Evolutionary conservation across 1,139 yeast genomes (phyloP).

Genomic region (Kluyveromyces sp.): DNA sequence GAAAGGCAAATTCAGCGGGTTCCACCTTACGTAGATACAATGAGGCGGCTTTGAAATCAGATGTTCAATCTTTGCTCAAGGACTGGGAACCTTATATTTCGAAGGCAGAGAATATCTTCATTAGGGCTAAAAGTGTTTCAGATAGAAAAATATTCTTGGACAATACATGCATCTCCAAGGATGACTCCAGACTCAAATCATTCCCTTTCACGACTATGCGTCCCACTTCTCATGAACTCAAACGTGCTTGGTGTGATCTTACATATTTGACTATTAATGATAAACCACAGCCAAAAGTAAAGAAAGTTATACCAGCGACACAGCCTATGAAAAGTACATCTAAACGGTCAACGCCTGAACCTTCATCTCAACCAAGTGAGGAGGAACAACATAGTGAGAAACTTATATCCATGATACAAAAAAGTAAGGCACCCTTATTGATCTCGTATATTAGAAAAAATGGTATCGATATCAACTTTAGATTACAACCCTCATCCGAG

Average conservation of each 20-base stretch:
- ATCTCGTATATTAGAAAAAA: slow-evolving; percentile 55
- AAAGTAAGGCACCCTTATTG: slow-evolving; percentile 72
- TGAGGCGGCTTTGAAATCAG: slow-evolving; percentile 74
- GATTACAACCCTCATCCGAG: slow-evolving; percentile 46
- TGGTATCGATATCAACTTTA: slow-evolving; percentile 43
- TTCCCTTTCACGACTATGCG: slow-evolving; percentile 88
- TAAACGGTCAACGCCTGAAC: not conserved
- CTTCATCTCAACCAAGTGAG: slow-evolving; percentile 6
- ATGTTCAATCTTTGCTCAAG: slow-evolving; percentile 58
- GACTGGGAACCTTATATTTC: slow-evolving; percentile 57
- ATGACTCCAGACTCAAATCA: slow-evolving; percentile 51
- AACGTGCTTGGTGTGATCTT: slow-evolving; percentile 76
- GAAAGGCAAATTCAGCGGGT: slow-evolving; percentile 96
- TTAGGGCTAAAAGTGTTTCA: slow-evolving; percentile 74
- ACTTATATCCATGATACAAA: slow-evolving; percentile 50
- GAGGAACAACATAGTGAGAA: slow-evolving; percentile 45
- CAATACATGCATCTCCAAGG: slow-evolving; percentile 40
- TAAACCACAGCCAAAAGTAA: slow-evolving; percentile 41
- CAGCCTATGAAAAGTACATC: not conserved
- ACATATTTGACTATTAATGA: slow-evolving; percentile 51
- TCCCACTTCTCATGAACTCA: slow-evolving; percentile 77
- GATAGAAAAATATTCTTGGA: slow-evolving; percentile 63
- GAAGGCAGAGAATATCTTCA: slow-evolving; percentile 61
- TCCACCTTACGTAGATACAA: slow-evolving; percentile 82
- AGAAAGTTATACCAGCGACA: slow-evolving; percentile 12